phyloP scores from a whole-genome alignment of 768 basidiomycete species.

The Stropharia rugosoannulata region DNA sequence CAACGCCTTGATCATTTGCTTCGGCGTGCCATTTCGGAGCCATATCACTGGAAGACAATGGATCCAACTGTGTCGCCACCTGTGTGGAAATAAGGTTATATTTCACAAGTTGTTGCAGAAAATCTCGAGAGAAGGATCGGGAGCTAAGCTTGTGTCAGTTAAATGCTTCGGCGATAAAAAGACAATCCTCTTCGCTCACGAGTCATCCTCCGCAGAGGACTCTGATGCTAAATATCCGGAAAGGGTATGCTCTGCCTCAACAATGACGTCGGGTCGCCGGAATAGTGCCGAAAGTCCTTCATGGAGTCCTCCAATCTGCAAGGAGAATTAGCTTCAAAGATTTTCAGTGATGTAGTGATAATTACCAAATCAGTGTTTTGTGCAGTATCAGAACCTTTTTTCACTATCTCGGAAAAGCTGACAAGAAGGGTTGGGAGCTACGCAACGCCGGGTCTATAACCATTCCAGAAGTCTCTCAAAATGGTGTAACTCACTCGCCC shows the following conservation, averaged over 20 bases:
- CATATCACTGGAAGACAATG: conserved; percentile 46
- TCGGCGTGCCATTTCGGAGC: conserved; percentile 53
- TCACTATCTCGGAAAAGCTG: conserved; percentile 54
- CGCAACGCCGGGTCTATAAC: background rate
- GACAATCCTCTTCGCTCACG: conserved; percentile 17
- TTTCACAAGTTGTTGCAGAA: conserved; percentile 55
- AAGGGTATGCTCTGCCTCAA: conserved; percentile 50
- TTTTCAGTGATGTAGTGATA: background rate
- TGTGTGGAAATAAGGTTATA: conserved; percentile 54
- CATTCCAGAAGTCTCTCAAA: background rate
- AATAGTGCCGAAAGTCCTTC: conserved; percentile 47
- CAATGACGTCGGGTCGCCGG: conserved; percentile 53
- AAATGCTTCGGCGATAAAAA: background rate
- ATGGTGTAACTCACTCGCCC: conserved; percentile 55
- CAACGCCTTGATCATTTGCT: conserved; percentile 54
- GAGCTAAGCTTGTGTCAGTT: conserved; percentile 13
- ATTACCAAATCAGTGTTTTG: conserved; percentile 61
- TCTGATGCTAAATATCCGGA: conserved; percentile 28
- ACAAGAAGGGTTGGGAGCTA: conserved; percentile 59
- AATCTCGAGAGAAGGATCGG: conserved; percentile 42
- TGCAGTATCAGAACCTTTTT: conserved; percentile 40
- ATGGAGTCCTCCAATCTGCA: conserved; percentile 44
- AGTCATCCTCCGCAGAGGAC: conserved; percentile 26
- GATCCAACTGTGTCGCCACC: conserved; percentile 52
- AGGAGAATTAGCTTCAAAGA: conserved; percentile 9